These are phyloP conservation scores for Aciculosporium take DNA, from an alignment of 2,329 filamentous ascomycete species.

Conservation along the genomic window DNA sequence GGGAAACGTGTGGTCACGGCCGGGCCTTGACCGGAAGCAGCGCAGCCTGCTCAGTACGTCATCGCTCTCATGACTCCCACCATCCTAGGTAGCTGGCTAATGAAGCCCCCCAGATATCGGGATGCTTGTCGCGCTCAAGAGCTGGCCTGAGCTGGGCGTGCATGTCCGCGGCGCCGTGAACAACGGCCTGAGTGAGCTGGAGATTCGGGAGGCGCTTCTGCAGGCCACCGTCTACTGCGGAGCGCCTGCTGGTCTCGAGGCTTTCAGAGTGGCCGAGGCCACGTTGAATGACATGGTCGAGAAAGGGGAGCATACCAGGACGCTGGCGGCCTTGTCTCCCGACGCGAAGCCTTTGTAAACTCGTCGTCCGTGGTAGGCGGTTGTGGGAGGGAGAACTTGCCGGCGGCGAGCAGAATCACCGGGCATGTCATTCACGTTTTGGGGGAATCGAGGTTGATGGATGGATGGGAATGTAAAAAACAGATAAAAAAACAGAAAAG, in stretches of 20 bases:
- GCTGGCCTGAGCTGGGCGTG: conserved; percentile 41
- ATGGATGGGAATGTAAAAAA: not conserved
- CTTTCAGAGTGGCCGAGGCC: conserved; percentile 14
- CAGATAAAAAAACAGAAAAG: not conserved
- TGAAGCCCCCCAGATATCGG: conserved; percentile 25
- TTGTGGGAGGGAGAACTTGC: too few relatives aligned
- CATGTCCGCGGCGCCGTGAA: conserved; percentile 47
- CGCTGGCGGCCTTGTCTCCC: not conserved
- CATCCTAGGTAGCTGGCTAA: too few relatives aligned
- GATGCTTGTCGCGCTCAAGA: conserved; percentile 48
- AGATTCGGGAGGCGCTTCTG: conserved; percentile 35
- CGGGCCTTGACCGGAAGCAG: conserved; percentile 44
- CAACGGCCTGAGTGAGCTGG: conserved; percentile 45
- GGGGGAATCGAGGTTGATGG: too few relatives aligned
- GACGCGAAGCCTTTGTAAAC: not conserved
- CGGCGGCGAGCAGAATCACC: too few relatives aligned
- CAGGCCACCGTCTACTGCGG: conserved; percentile 29
- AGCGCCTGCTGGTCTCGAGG: conserved; percentile 26
- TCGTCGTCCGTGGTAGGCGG: too few relatives aligned
- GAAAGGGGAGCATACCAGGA: conserved; percentile 11
- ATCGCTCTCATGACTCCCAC: too few relatives aligned
- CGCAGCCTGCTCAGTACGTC: conserved; percentile 28
- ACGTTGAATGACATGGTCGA: conserved; percentile 14
- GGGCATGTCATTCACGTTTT: too few relatives aligned
- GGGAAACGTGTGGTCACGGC: conserved; percentile 48